These are phyloP conservation scores for Pleurotus sapidus DNA, from an alignment of 768 basidiomycete genomes.

Conservation along the genomic window DNA sequence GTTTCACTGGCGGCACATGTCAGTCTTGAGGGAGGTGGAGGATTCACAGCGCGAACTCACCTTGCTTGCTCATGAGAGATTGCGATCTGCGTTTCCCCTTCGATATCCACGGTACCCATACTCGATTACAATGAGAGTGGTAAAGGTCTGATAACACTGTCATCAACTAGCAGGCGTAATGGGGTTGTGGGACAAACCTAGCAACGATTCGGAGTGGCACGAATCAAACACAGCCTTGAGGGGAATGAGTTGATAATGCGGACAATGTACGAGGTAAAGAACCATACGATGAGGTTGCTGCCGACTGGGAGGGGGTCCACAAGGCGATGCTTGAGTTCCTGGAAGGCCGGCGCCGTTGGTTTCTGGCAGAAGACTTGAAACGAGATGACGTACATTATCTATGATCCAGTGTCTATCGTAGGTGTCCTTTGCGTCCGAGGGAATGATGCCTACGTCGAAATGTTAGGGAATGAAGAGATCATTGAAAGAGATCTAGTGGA, in stretches of 20 bases:
- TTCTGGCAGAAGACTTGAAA: neutral
- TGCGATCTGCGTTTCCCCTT: constrained; percentile 36
- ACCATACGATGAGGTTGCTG: constrained; percentile 31
- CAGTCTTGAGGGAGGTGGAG: too few relatives aligned
- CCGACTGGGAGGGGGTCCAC: constrained; percentile 35
- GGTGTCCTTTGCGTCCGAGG: constrained; percentile 27
- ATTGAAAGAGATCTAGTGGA: neutral
- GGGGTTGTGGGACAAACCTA: constrained; percentile 22
- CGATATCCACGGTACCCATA: constrained; percentile 44
- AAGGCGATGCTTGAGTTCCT: constrained; percentile 32
- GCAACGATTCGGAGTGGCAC: constrained; percentile 38
- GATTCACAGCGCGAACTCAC: constrained; percentile 14
- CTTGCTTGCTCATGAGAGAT: constrained; percentile 26
- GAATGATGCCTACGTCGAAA: constrained; percentile 29
- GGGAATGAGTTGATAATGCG: neutral
- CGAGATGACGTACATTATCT: constrained; percentile 29
- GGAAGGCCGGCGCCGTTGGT: neutral
- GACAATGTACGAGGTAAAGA: neutral
- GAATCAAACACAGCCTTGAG: constrained; percentile 33
- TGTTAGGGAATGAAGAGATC: neutral
- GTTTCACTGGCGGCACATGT: constrained; percentile 12
- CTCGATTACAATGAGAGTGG: constrained; percentile 41
- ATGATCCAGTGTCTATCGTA: constrained; percentile 20
- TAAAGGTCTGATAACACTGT: constrained; percentile 30
- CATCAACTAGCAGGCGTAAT: neutral